phyloP scores from a whole-genome alignment of 768 basidiomycete species.

The Leccinellum albellum region DNA sequence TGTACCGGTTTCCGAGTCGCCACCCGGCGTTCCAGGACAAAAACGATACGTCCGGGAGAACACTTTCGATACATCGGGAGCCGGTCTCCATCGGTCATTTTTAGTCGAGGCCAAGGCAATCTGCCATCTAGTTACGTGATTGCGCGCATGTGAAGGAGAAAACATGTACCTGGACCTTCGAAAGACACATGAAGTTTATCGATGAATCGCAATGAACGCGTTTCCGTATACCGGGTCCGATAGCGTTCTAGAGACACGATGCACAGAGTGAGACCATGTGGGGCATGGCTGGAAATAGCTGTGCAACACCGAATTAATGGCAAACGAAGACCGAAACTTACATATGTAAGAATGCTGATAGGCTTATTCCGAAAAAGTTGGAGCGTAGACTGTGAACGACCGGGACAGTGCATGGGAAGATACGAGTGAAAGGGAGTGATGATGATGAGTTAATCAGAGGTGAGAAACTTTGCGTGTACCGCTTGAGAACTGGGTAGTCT shows the following conservation, averaged over 20 bases:
- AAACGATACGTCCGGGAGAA: background rate
- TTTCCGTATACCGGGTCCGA: slow-evolving; percentile 9
- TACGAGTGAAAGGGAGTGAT: background rate
- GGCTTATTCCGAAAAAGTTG: slow-evolving; percentile 1
- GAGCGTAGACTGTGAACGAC: background rate
- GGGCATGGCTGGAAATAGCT: slow-evolving; percentile 11
- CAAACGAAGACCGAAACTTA: slow-evolving; percentile 5
- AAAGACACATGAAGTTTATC: background rate
- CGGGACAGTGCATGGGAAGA: slow-evolving; percentile 11
- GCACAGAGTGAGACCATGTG: slow-evolving; percentile 4
- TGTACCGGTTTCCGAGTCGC: slow-evolving; percentile 13
- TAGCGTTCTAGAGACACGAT: background rate
- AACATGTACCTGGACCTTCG: background rate
- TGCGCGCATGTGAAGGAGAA: background rate
- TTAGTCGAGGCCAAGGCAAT: background rate
- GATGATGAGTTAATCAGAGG: background rate
- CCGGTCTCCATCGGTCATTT: slow-evolving; percentile 7
- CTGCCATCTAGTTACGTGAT: background rate
- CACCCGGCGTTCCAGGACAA: slow-evolving; percentile 1
- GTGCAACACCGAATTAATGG: background rate
- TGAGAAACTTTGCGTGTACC: slow-evolving; percentile 13
- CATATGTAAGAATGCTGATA: slow-evolving; percentile 17
- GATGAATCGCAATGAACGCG: background rate
- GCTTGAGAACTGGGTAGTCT: slow-evolving; percentile 11
- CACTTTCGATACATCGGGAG: slow-evolving; percentile 6